Conservation (phyloP, 1,284 basidiomycete species). For the Trametes sp. region DNA sequence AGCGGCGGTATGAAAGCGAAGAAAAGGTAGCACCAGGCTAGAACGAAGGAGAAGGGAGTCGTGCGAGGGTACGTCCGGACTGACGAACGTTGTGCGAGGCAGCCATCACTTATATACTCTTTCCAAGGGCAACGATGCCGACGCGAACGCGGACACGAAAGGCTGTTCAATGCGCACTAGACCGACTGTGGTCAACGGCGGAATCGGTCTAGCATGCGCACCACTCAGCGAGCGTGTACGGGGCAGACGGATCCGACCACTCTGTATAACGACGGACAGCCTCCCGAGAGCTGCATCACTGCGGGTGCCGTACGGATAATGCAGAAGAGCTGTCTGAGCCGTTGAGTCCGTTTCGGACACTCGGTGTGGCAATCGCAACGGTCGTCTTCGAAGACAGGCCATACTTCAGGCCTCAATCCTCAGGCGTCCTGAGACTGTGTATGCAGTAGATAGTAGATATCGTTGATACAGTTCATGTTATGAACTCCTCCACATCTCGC, state of each 20-base stretch:
- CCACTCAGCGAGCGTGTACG: neutral
- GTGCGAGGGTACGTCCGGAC: neutral
- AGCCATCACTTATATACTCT: neutral
- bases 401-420: too few relatives aligned
- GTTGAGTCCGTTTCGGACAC: too few relatives aligned
- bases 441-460: too few relatives aligned
- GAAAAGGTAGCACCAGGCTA: conserved; percentile 24
- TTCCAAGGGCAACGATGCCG: neutral
- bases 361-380: too few relatives aligned
- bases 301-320: neutral
- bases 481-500: too few relatives aligned
- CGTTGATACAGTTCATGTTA: too few relatives aligned
- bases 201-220: neutral
- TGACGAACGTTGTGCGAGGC: neutral
- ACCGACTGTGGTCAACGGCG: neutral
- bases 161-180: neutral
- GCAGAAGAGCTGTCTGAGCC: too few relatives aligned
- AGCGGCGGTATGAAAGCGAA: neutral
- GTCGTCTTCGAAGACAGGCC: too few relatives aligned
- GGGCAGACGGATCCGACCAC: neutral
- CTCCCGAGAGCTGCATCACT: neutral
- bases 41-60: neutral
- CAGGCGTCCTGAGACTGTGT: too few relatives aligned
- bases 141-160: neutral
- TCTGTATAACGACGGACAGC: neutral